phyloP scores from a whole-genome alignment of 164 flowering plant species.

The Tetracentron sinense region DNA sequence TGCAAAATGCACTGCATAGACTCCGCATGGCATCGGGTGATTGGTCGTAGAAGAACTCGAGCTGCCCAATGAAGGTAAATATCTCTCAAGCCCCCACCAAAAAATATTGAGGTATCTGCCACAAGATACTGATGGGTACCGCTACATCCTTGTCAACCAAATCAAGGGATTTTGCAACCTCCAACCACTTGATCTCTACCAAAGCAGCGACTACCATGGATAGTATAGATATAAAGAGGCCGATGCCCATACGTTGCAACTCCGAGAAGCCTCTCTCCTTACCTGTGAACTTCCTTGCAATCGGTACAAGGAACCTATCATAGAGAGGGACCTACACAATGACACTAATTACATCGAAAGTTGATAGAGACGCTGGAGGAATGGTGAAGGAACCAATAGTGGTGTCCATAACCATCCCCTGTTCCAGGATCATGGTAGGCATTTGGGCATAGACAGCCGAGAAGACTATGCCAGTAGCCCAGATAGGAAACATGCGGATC shows the following conservation, averaged over 20 bases:
- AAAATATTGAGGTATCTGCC: slow-evolving; percentile 59
- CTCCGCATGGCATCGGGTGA: slow-evolving; percentile 56
- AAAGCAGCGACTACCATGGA: slow-evolving; percentile 58
- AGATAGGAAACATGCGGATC: slow-evolving; percentile 63
- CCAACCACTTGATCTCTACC: slow-evolving; percentile 44
- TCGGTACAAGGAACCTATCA: slow-evolving; percentile 46
- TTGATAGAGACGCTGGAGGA: slow-evolving; percentile 58
- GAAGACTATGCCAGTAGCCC: slow-evolving; percentile 61
- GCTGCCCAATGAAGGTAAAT: slow-evolving; percentile 41
- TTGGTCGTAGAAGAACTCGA: slow-evolving; percentile 52
- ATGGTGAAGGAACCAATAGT: slow-evolving; percentile 51
- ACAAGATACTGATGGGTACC: slow-evolving; percentile 39
- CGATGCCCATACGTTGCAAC: slow-evolving; percentile 64
- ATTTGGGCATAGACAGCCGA: slow-evolving; percentile 64
- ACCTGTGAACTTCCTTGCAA: slow-evolving; percentile 49
- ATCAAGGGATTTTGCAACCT: slow-evolving; percentile 38
- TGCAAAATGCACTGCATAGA: slow-evolving; percentile 39
- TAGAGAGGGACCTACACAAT: slow-evolving; percentile 62
- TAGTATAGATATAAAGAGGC: slow-evolving; percentile 49
- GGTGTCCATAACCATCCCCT: slow-evolving; percentile 60
- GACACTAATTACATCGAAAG: slow-evolving; percentile 52
- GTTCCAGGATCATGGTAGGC: slow-evolving; percentile 63
- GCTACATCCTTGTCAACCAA: slow-evolving; percentile 29
- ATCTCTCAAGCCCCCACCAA: slow-evolving; percentile 48
- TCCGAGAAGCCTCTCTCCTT: slow-evolving; percentile 51